Evolutionary conservation across 495 filamentous ascomycete genomes (phyloP), one percentile per base, ranked within the genome.

Genomic region (Aspergillus sclerotiicarbonarius): DNA sequence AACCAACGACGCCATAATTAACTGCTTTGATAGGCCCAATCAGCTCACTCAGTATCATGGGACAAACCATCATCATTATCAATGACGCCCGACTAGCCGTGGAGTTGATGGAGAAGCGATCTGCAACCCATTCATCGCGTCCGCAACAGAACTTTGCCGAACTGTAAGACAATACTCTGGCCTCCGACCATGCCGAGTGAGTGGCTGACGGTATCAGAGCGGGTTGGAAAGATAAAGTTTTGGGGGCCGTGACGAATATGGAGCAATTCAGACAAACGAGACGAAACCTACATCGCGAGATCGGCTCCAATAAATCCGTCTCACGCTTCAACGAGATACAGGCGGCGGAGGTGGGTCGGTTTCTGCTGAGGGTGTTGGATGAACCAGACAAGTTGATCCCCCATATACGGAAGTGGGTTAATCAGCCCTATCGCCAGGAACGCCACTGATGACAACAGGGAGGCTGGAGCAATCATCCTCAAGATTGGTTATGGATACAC

Each of bases 401-500:
- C 8, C 74, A 81, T 53, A 67, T 75, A 6, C 68, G 66, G 31
- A 76, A 67, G 44, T 70, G 73, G 44, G 71, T 7, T 7, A 33
- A 30, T 10, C n/a, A 35, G 9, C 6, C 12, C n/a, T 8, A 31
- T 46, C 21, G 9, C 51, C 13, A 7, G 12, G 8, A 8, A 33
- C 30, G 56, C 19, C 15, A 48, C 5, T 31, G 13, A 35, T 33
- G n/a, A 59, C 19, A 29, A 18, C 33, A 78, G 71, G 29, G 68
- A 71, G 39, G 69, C 76, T 6, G 80, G 75, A 8, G 66, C 73
- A 8, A 58, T 79, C 10, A 77, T 83, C 8, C 58, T 83, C 1
- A 79, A 79, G 30, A 73, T 79, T 4, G 59, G 63, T 3, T 84
- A 83, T 53, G 80, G 78, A 15, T 83, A 84, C 57, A 74, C 66